Evolutionary conservation across 495 filamentous ascomycete species (phyloP).

Genomic region (Aspergillus sclerotioniger): DNA sequence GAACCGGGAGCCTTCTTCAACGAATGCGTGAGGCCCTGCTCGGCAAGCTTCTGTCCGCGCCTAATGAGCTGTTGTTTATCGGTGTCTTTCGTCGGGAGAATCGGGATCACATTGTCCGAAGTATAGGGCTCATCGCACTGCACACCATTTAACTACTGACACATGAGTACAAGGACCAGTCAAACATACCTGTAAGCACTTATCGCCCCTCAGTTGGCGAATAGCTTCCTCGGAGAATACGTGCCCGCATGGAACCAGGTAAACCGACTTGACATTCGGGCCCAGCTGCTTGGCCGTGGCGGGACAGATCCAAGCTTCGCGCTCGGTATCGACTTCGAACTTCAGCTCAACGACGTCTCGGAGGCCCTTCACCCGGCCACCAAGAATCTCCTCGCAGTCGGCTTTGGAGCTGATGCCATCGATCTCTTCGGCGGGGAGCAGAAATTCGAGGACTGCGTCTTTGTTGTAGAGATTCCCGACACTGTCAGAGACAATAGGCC

Average conservation of each 20-base stretch:
- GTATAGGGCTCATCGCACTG: constrained; percentile 73
- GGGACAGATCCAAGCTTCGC: constrained; percentile 73
- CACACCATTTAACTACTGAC: constrained; percentile 5
- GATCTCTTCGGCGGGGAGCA: constrained; percentile 64
- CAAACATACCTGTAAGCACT: constrained; percentile 56
- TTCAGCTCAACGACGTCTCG: constrained; percentile 88
- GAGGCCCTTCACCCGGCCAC: constrained; percentile 72
- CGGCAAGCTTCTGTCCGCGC: constrained; percentile 63
- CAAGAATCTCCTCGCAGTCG: constrained; percentile 65
- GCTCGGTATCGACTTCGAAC: constrained; percentile 59
- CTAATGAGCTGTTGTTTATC: constrained; percentile 68
- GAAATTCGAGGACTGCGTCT: constrained; percentile 78
- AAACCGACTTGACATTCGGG: constrained; percentile 74
- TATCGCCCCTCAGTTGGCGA: constrained; percentile 67
- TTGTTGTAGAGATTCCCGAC: constrained; percentile 92
- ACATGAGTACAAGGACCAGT: neutral
- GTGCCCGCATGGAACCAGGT: constrained; percentile 93
- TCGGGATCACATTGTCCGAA: constrained; percentile 74
- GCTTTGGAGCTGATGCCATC: constrained; percentile 49
- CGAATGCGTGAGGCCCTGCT: constrained; percentile 75
- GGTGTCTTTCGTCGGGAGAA: constrained; percentile 66
- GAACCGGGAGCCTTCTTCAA: constrained; percentile 74
- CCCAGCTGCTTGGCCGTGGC: constrained; percentile 86
- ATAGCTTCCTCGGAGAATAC: constrained; percentile 85
- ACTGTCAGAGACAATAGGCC: constrained; percentile 80